Base-by-base conservation (phyloP, 129 eudicot genomes). In the Escallonia herrerae region DNA sequence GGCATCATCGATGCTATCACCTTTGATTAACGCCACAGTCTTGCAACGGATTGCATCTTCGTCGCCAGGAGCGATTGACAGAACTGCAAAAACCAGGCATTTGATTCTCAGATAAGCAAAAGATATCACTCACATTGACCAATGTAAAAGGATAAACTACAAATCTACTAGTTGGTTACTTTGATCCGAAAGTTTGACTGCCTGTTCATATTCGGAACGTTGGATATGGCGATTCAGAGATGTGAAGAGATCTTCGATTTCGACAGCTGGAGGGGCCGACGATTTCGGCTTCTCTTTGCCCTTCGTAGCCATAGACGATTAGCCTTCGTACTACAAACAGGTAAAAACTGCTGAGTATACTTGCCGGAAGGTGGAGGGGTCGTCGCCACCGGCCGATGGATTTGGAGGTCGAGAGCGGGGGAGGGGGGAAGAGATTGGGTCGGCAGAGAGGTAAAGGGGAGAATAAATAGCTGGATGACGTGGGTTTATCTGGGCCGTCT, bases 31-130 rank as follows among this genome's bases (percentile, higher is more conserved):
- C 38, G 99, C 84, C 51, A 89, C 95, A 46, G 89, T 66, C 71
- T 94, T 89, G 33, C 97, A 94, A 12, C 76, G 72, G 15, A 89
- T 74, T 39, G 99, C 99, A 64, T 94, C 99, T 72, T 89, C 97
- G 70, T 94, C 99, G 51, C 82, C 87, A 37, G 96, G 97, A 57
- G 84, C 83, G 66, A 78, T 56, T 43, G 86, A 58, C 5, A 94
- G 63, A 64, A 94, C 99, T 93, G 73, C n/a, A 44, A 43, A 41
- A 40, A 38, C 50, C 15, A 38, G 43, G 6, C 52, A 37, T 8
- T 37, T 11, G 2, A 50, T 11, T 6, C 57, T 14, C 7, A 41
- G 6, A 39, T 42, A 10, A 6, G 8, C 42, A 5, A 46, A 43
- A 15, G 5, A 9, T 6, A 43, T 15, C 10, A 40, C 50, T 11